Evolutionary conservation across 129 eudicot genomes (phyloP), one percentile per base, ranked within the genome.

Genomic region (Flaveria ramosissima): DNA sequence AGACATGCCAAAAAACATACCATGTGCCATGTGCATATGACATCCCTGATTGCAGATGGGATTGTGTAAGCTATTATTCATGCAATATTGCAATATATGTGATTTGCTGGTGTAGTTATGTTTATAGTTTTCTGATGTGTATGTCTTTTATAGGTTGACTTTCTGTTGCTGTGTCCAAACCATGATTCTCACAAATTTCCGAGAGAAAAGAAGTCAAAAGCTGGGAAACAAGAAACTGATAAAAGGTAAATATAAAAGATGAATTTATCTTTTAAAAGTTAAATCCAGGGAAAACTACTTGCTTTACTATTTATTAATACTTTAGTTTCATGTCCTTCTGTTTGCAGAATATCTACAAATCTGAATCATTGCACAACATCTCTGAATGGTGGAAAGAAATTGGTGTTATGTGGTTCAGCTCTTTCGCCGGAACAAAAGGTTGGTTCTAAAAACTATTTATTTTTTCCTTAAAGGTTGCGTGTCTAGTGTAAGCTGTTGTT

Each of bases 11-110:
- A 63, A 91, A 39, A 86, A 81, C 73, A 50, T 94, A 87, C 56
- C 99, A 94, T 72, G 97, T 83, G 15, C 96, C 99, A 48, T 94
- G 99, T 88, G 97, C 97, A 48, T 52, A 77, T 50, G 72, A 84
- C 62, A 64, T 80, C 46, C 69, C 26, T 17, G 94, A 76, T 66
- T 91, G 99, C 88, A 86, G 94, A 84, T 91, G 99, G 99, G 96
- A 94, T 30, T 63, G 69, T 55, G 99, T 94, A 88, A 78, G 96
- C 64, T 56, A 26, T 82, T 70, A 48, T 46, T 30, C 53, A 46
- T 17, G 2, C 61, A 47, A 13, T 27, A 4, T 30, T 21, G 2
- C 56, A 47, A 13, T 27, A 4, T 30, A 0, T 23, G 1, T 14
- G 45, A 9, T 59, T n/a, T 55, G 26, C 21, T 9, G 47, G 26